These are phyloP conservation scores for Echinosophora koreensis DNA, from an alignment of 306 rosid genomes.

Conservation along the genomic window DNA sequence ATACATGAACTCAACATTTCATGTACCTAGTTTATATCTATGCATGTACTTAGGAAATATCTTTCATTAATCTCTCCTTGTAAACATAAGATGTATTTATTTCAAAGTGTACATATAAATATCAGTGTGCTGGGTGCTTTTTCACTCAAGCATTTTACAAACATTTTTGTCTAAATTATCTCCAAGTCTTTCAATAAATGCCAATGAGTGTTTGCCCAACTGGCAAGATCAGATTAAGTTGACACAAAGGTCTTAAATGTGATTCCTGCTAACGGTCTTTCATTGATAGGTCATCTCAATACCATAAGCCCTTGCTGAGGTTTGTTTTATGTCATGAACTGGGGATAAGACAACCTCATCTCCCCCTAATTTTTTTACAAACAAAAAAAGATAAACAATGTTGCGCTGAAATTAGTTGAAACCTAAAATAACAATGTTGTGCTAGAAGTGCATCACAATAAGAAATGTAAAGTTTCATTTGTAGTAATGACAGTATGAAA, in stretches of 20 bases:
- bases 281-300: background rate
- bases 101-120: too few relatives aligned
- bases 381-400: too few relatives aligned
- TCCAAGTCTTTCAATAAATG: too few relatives aligned
- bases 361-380: too few relatives aligned
- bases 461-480: background rate
- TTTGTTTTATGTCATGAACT: background rate
- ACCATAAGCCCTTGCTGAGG: background rate
- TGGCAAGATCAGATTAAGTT: background rate
- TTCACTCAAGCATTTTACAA: too few relatives aligned
- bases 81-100: too few relatives aligned
- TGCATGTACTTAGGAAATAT: too few relatives aligned
- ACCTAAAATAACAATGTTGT: background rate
- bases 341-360: background rate
- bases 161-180: too few relatives aligned
- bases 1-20: too few relatives aligned
- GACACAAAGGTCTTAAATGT: background rate
- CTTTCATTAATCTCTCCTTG: too few relatives aligned
- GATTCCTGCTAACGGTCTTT: background rate
- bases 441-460: background rate
- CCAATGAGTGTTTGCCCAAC: background rate
- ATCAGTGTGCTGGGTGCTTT: too few relatives aligned
- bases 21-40: too few relatives aligned
- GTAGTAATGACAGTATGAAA: background rate
- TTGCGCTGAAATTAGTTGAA: background rate